Evolutionary conservation across 2,329 filamentous ascomycete species (phyloP).

Genomic region (Teratosphaeria viscida): DNA sequence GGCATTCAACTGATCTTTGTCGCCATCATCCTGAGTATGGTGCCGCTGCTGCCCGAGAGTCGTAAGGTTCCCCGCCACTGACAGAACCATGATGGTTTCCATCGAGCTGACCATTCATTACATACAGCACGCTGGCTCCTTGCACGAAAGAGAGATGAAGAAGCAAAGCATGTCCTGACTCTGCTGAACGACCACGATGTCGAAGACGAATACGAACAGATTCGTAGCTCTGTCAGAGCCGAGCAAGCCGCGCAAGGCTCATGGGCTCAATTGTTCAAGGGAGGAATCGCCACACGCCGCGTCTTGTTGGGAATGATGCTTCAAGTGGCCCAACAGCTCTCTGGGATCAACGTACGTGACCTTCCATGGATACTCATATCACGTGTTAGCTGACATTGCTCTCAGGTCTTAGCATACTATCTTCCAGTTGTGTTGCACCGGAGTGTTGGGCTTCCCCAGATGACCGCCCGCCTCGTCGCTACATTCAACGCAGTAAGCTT

Average conservation of each 20-base stretch:
- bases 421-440: constrained; percentile 30
- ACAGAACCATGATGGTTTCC: neutral
- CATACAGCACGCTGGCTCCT: constrained; percentile 11
- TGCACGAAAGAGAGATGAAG: constrained; percentile 11
- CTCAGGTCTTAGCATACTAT: constrained; percentile 29
- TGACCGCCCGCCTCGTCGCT: constrained; percentile 29
- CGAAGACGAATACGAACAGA: constrained; percentile 11
- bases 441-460: constrained; percentile 39
- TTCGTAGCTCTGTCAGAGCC: constrained; percentile 11
- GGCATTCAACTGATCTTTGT: constrained; percentile 17
- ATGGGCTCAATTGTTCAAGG: constrained; percentile 15
- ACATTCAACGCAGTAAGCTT: constrained; percentile 44
- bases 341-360: constrained; percentile 24
- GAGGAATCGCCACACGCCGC: constrained; percentile 11
- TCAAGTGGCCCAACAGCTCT: constrained; percentile 42
- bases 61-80: neutral
- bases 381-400: neutral
- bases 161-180: constrained; percentile 8
- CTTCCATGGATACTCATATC: neutral
- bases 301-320: constrained; percentile 15
- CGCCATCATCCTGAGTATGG: constrained; percentile 11
- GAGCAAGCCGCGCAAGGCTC: constrained; percentile 15
- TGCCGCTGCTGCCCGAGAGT: constrained; percentile 13
- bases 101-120: neutral
- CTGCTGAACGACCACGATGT: constrained; percentile 12